Evolutionary conservation across 75 land plant genomes (phyloP), one percentile per base, ranked within the genome.

Genomic region (Azolla pinnata): DNA sequence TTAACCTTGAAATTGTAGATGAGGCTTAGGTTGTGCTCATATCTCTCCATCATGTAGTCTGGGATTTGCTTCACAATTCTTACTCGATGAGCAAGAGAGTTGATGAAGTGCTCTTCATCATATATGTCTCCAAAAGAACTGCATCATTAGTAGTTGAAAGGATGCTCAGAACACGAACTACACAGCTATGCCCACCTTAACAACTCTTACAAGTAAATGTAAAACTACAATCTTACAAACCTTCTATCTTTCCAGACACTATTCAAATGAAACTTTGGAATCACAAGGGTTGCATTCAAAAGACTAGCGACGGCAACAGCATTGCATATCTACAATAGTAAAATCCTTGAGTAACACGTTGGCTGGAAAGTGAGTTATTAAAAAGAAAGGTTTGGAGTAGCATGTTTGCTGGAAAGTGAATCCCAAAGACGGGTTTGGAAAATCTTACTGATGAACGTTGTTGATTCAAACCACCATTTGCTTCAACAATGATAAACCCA

Each of bases 51-150:
- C 17, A 93, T 24, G 50, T 81, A 87, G 33, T 77, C 79, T 40
- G 98, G 98, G 24, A 93, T 76, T 42, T 85, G 63, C 44, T 57
- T 80, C 46, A 85, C 75, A 7, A 93, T 69, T 66, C 81, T 79
- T 12, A 93, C 96, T 56, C 81, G 54, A 34, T 73, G 55, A 57
- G 65, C 54, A 2, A 93, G 79, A 16, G 78, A 48, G n/a, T 75
- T 35, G 29, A 85, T 83, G 74, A 93, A 93, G 64, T 79, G 79
- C 3, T 83, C 83, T 56, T 93, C 96, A 61, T 93, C 96, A 77
- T 80, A 93, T 31, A 93, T 93, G 26, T 93, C 90, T 26, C 83
- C 75, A 62, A 93, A 93, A 31, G 75, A 79, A 74, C 98, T 93
- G 90, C 49, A 4, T 2, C 49, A 46, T 46, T 2, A 14, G 21